Evolutionary conservation across 2,329 filamentous ascomycete species (phyloP), one percentile per base, ranked within the genome.

Genomic region (Neonectria magnoliae): DNA sequence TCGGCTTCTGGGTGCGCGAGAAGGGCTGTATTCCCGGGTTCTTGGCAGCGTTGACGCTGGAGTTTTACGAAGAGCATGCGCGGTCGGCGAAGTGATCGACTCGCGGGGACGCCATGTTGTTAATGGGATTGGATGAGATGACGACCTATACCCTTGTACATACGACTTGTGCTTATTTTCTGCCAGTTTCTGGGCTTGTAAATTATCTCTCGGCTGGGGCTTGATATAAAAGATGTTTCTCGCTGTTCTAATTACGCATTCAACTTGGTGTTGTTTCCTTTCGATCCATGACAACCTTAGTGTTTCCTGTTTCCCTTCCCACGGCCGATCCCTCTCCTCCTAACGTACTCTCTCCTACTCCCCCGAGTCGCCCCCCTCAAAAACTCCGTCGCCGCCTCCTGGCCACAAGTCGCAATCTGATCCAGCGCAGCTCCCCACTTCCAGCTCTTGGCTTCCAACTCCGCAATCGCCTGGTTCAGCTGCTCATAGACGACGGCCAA

Each of bases 1-100:
- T 98, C 75, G 91, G 93, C 69, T 98, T 97, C 79, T 99, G 96
- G 95, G 95, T 98, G 1, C 88, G 97, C 75, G 94, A 96, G 73
- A 90, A 94, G 82, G 94, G 94, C 51, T 95, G 95, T 77, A 97
- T 98, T 68, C 95, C 95, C 5, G 95, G 94, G 60, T 97, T 98
- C 77, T 79, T 98, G 69, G 94, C 94, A 36, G 95, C 94, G 16
- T 84, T 97, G 81, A 98, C 94, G 42, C 80, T 98, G 75, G 94
- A 98, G 81, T 97, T 98, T 81, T 97, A 93, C 77, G 95, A 98
- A 73, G 88, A 91, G 81, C 80, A 86, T 62, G 73, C 71, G 18
- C 70, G 63, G 42, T 68, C 68, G 6, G 62, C 73, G 5, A 73
- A 67, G 68, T 62, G 25, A 20, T 14, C 3, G 51, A 20, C 47